A percentile compares a stretch with the other conserved stretches of the same genome.
These are phyloP conservation scores for Sanguinoderma infundibulare DNA, from an alignment of 1,284 basidiomycete species.

Conservation along the genomic window DNA sequence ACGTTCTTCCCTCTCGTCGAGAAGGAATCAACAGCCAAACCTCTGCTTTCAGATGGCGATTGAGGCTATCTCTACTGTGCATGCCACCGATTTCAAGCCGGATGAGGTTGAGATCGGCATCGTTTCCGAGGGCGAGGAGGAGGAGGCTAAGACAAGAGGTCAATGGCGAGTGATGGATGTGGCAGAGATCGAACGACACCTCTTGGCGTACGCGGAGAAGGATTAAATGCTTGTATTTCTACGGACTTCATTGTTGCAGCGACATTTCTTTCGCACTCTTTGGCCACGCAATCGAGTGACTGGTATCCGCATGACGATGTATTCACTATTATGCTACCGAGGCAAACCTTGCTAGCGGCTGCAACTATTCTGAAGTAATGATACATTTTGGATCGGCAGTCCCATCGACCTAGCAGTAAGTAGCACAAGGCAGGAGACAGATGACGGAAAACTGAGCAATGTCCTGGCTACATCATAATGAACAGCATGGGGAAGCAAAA, in stretches of 20 bases:
- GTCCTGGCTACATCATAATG: conserved; percentile 18
- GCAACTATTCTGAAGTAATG: background rate
- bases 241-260: conserved; percentile 13
- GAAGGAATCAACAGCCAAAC: background rate
- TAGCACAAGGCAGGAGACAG: background rate
- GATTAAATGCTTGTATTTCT: conserved; percentile 54
- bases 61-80: conserved; percentile 90
- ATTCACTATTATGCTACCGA: background rate
- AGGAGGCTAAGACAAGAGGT: conserved; percentile 67
- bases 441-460: background rate
- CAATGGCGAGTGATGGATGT: conserved; percentile 85
- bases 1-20: conserved; percentile 25
- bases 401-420: background rate
- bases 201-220: conserved; percentile 93
- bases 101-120: conserved; percentile 90
- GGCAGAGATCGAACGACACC: conserved; percentile 83
- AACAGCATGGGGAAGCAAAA: conserved; percentile 14
- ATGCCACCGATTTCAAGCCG: conserved; percentile 94
- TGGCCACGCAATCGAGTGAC: background rate
- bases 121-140: conserved; percentile 74
- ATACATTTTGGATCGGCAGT: conserved; percentile 1
- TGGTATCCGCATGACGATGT: background rate
- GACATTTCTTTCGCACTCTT: background rate
- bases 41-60: conserved; percentile 78
- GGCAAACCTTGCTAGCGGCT: background rate